Conservation (phyloP, 257 asterid genomes). For the Nemophila menziesii region DNA sequence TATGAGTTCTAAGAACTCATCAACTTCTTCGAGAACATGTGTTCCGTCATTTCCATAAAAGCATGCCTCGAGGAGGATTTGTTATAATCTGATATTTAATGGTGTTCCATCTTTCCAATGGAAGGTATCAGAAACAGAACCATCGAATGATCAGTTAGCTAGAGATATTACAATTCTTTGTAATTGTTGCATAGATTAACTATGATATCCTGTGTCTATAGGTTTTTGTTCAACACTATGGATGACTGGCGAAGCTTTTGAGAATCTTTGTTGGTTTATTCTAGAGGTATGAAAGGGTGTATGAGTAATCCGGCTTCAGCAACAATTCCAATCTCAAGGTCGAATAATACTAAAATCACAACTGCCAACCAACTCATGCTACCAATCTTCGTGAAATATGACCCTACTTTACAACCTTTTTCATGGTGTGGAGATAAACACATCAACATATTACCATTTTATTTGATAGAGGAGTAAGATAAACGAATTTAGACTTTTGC, state of each 20-base stretch:
- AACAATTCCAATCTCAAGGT: no score
- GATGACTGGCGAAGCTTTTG: slow-evolving; percentile 26
- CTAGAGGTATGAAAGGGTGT: slow-evolving; percentile 48
- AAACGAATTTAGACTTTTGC: no score
- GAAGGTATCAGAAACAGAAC: slow-evolving; percentile 26
- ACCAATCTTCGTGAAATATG: no score
- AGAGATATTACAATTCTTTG: slow-evolving; percentile 36
- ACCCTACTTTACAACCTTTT: no score
- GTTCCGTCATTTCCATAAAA: slow-evolving; percentile 51
- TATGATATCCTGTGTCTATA: slow-evolving; percentile 48
- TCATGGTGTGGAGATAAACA: no score
- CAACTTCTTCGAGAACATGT: slow-evolving; percentile 43
- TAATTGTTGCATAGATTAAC: slow-evolving; percentile 36
- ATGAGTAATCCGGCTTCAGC: slow-evolving; percentile 52
- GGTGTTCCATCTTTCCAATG: slow-evolving; percentile 75
- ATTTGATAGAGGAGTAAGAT: no score
- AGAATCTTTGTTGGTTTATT: slow-evolving; percentile 33
- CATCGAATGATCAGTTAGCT: slow-evolving; percentile 44
- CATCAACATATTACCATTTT: no score
- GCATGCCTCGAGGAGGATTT: slow-evolving; percentile 26
- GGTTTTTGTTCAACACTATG: slow-evolving; percentile 26
- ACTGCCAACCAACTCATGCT: no score
- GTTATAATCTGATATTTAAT: slow-evolving; percentile 46
- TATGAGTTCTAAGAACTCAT: slow-evolving; percentile 57
- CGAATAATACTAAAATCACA: no score